Conservation (phyloP, 2,329 filamentous ascomycete genomes). For the Talaromyces albobiverticillius region DNA sequence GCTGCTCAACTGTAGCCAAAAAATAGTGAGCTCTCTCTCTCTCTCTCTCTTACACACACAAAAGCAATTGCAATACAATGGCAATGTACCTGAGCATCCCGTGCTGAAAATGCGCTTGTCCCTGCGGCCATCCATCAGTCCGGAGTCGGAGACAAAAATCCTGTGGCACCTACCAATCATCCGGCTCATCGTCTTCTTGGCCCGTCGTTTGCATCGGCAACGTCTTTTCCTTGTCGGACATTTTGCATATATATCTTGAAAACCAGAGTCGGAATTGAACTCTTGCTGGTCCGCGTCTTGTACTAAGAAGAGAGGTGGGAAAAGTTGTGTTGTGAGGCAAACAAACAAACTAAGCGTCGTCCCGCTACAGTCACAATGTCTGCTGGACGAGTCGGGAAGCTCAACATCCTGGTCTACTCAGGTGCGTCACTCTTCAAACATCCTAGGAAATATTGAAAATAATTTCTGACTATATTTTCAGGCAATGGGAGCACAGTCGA, state of each 20-base stretch:
- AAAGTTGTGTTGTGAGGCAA: neutral
- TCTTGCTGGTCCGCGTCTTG: neutral
- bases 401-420: constrained; percentile 93
- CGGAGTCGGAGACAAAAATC: constrained; percentile 3
- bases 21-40: constrained; percentile 4
- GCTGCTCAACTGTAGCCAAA: constrained; percentile 68
- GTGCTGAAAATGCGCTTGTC: constrained; percentile 98
- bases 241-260: constrained; percentile 34
- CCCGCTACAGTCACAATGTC: too few species aligned
- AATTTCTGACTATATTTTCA: constrained; percentile 38
- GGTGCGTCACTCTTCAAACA: constrained; percentile 54
- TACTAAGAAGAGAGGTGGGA: neutral
- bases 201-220: constrained; percentile 35
- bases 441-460: constrained; percentile 20
- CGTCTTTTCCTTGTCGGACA: constrained; percentile 58
- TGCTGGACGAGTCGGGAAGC: constrained; percentile 51
- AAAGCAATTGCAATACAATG: neutral
- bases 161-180: constrained; percentile 74
- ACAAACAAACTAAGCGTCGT: too few species aligned
- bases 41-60: neutral
- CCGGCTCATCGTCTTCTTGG: constrained; percentile 78
- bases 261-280: too few species aligned
- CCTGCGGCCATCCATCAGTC: constrained; percentile 55
- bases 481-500: constrained; percentile 82
- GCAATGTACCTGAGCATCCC: constrained; percentile 73